Evolutionary conservation across 2,329 filamentous ascomycete species (phyloP).

Genomic region (Fragosphaeria purpurea): DNA sequence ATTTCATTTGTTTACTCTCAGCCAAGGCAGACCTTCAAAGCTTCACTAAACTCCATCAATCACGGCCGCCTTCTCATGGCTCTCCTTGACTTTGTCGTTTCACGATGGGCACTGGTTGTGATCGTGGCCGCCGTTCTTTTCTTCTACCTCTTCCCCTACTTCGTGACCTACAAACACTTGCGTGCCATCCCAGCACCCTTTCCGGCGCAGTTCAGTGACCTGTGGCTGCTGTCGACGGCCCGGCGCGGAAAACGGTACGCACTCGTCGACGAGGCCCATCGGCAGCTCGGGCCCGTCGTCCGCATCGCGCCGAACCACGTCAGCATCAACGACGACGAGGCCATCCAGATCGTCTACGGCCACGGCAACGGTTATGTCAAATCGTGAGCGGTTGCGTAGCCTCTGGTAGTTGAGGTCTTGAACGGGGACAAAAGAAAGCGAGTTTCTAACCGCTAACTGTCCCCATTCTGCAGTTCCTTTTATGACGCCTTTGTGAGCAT

Average conservation of each 20-base stretch:
- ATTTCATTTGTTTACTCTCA: too few relatives aligned
- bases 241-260: conserved; percentile 56
- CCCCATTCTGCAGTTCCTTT: conserved; percentile 50
- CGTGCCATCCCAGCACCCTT: conserved; percentile 52
- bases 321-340: conserved; percentile 69
- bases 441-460: not conserved
- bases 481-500: conserved; percentile 91
- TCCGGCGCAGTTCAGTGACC: conserved; percentile 56
- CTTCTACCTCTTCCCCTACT: conserved; percentile 51
- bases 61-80: not conserved
- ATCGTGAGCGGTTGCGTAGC: conserved; percentile 29
- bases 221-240: conserved; percentile 65
- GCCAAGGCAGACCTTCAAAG: too few relatives aligned
- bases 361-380: conserved; percentile 70
- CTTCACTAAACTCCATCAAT: too few relatives aligned
- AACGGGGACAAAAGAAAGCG: too few relatives aligned
- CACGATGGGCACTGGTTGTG: conserved; percentile 36
- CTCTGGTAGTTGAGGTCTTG: conserved; percentile 10
- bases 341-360: conserved; percentile 68
- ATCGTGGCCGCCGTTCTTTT: conserved; percentile 38
- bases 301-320: conserved; percentile 78
- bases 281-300: conserved; percentile 68
- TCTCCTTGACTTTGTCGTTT: conserved; percentile 19
- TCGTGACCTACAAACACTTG: conserved; percentile 42
- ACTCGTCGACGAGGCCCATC: conserved; percentile 61